phyloP scores from a whole-genome alignment of 352 stramenopile species.

The Thalassiosira livingstoniorum region DNA sequence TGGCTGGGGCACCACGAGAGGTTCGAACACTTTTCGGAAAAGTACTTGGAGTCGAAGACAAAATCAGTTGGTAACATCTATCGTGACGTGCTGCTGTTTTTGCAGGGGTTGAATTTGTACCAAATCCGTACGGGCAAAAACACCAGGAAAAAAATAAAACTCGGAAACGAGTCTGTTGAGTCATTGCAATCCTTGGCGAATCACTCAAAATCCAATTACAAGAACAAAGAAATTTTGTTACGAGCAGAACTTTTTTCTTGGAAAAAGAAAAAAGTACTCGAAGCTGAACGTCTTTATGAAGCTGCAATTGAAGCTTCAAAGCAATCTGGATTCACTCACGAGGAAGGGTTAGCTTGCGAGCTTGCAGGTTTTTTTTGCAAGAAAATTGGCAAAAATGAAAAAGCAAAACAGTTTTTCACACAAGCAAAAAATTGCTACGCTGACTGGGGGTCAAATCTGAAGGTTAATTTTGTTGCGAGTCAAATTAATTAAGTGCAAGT shows the following conservation, averaged over 20 bases:
- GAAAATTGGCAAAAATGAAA: slow-evolving; percentile 34
- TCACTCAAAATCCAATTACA: slow-evolving; percentile 43
- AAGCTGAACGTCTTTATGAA: slow-evolving; percentile 37
- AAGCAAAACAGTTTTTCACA: slow-evolving; percentile 6
- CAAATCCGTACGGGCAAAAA: slow-evolving; percentile 15
- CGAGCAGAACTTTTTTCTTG: slow-evolving; percentile 43
- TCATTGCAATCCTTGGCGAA: slow-evolving; percentile 2
- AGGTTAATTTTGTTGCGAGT: slow-evolving; percentile 28
- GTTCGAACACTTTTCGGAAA: slow-evolving; percentile 39
- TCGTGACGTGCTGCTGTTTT: slow-evolving; percentile 26
- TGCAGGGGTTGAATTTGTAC: slow-evolving; percentile 36
- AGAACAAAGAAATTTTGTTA: slow-evolving; percentile 42
- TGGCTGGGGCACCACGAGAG: slow-evolving; percentile 37
- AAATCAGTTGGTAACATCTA: too few species aligned
- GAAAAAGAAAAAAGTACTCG: slow-evolving; percentile 30
- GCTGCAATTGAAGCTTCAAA: slow-evolving; percentile 38
- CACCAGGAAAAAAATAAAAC: slow-evolving; percentile 10
- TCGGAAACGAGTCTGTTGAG: slow-evolving; percentile 26
- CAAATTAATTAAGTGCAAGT: too few species aligned
- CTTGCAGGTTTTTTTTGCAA: slow-evolving; percentile 35
- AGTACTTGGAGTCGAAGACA: too few species aligned
- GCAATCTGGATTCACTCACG: slow-evolving; percentile 44
- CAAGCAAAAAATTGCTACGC: slow-evolving; percentile 43
- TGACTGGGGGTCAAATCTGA: slow-evolving; percentile 37
- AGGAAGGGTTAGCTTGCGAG: slow-evolving; percentile 54